Evolutionary conservation across 2,329 filamentous ascomycete genomes (phyloP).

Genomic region (Sphaerostilbella broomeana): DNA sequence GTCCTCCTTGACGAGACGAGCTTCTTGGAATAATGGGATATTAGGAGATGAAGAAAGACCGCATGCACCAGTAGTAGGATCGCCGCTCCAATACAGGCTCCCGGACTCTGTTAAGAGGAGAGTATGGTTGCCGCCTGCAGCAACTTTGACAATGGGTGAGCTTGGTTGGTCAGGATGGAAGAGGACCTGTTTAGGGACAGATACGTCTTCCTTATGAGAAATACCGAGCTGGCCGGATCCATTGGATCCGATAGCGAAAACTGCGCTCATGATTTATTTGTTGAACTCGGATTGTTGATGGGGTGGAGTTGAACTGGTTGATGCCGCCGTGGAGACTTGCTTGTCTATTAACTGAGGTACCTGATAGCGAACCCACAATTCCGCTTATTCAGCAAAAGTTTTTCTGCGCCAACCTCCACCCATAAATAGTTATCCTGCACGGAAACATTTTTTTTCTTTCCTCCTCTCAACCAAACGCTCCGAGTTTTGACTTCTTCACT

Average conservation of each 20-base stretch:
- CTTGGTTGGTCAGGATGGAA: constrained; percentile 40
- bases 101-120: constrained; percentile 59
- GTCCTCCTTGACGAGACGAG: constrained; percentile 29
- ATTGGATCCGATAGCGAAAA: constrained; percentile 71
- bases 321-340: constrained; percentile 9
- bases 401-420: not conserved
- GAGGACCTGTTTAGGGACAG: constrained; percentile 55
- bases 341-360: not conserved
- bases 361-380: constrained; percentile 5
- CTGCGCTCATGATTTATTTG: constrained; percentile 39
- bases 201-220: constrained; percentile 64
- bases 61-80: constrained; percentile 48
- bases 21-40: constrained; percentile 33
- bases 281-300: too few species aligned
- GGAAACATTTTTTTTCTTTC: constrained; percentile 12
- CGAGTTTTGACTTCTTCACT: too few species aligned
- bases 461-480: too few species aligned
- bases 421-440: constrained; percentile 11
- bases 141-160: constrained; percentile 33
- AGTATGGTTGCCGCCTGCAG: constrained; percentile 81
- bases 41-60: constrained; percentile 33
- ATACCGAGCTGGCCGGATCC: constrained; percentile 69
- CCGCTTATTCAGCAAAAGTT: constrained; percentile 5
- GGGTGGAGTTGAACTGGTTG: too few species aligned
- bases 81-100: constrained; percentile 59